phyloP scores from a whole-genome alignment of 2,329 filamentous ascomycete species.

The Mycogone perniciosa region DNA sequence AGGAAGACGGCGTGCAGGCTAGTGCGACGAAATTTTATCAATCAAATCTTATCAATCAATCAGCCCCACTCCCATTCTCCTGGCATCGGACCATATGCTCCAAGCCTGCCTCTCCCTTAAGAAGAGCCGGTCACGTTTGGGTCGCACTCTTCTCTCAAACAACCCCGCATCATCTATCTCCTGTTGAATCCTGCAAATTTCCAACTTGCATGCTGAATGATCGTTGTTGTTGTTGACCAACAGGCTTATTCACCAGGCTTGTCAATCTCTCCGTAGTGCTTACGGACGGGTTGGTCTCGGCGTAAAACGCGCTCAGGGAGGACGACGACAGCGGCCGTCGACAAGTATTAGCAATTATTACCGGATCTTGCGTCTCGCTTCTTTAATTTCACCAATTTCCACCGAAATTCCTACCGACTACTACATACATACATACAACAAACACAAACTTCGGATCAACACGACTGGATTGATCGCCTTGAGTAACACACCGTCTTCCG shows the following conservation, averaged over 20 bases:
- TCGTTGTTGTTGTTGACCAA: background rate
- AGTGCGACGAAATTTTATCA: slow-evolving; percentile 30
- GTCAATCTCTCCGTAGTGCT: too few relatives aligned
- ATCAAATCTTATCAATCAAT: slow-evolving; percentile 46
- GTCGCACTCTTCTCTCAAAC: slow-evolving; percentile 19
- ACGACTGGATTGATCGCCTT: background rate
- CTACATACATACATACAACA: too few relatives aligned
- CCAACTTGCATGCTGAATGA: background rate
- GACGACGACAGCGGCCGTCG: background rate
- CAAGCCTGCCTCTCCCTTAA: slow-evolving; percentile 12
- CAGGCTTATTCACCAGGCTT: background rate
- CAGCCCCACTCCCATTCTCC: slow-evolving; percentile 30
- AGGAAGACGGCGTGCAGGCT: background rate
- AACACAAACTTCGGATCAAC: background rate
- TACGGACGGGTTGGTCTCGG: too few relatives aligned
- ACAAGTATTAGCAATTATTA: background rate
- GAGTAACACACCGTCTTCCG: slow-evolving; percentile 11
- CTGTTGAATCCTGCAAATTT: background rate
- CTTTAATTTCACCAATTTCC: background rate
- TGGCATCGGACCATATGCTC: slow-evolving; percentile 29
- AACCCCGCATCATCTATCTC: background rate
- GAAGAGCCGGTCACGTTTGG: slow-evolving; percentile 18
- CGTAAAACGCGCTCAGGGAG: background rate
- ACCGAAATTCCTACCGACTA: background rate
- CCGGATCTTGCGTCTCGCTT: too few relatives aligned